These are phyloP conservation scores for Stylosanthes scabra DNA, from an alignment of 331 rosid species.

Conservation along the genomic window DNA sequence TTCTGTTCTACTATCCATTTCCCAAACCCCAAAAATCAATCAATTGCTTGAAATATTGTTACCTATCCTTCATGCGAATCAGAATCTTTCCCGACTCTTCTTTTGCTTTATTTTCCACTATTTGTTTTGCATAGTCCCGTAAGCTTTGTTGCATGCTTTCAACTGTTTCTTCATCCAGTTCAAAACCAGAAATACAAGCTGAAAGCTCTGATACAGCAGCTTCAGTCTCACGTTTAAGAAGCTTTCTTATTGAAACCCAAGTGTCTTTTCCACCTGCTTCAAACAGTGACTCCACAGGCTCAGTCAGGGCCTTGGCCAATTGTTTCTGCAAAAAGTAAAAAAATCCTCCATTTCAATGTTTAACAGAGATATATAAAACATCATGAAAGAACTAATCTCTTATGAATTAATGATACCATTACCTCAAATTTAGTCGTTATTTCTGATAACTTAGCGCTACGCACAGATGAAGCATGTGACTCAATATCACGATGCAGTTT, in stretches of 20 bases:
- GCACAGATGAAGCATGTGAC: slow-evolving; percentile 63
- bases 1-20: slow-evolving; percentile 16
- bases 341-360: slow-evolving; percentile 24
- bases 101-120: slow-evolving; percentile 81
- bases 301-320: slow-evolving; percentile 62
- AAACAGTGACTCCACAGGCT: slow-evolving; percentile 76
- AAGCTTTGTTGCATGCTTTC: slow-evolving; percentile 58
- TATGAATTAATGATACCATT: slow-evolving; percentile 17
- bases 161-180: slow-evolving; percentile 64
- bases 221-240: slow-evolving; percentile 73
- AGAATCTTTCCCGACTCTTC: slow-evolving; percentile 84
- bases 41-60: slow-evolving; percentile 9
- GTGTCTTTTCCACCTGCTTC: slow-evolving; percentile 75
- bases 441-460: slow-evolving; percentile 59
- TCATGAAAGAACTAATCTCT: slow-evolving; percentile 34
- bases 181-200: slow-evolving; percentile 65
- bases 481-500: slow-evolving; percentile 78
- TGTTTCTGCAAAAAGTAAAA: slow-evolving; percentile 53
- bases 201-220: slow-evolving; percentile 56
- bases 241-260: slow-evolving; percentile 78
- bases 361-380: slow-evolving; percentile 27
- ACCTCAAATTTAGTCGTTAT: slow-evolving; percentile 66
- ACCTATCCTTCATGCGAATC: slow-evolving; percentile 95
- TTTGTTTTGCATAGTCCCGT: slow-evolving; percentile 65
- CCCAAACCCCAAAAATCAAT: slow-evolving; percentile 24